Conservation (phyloP, 2,329 filamentous ascomycete species). For the Diaporthe eres region DNA sequence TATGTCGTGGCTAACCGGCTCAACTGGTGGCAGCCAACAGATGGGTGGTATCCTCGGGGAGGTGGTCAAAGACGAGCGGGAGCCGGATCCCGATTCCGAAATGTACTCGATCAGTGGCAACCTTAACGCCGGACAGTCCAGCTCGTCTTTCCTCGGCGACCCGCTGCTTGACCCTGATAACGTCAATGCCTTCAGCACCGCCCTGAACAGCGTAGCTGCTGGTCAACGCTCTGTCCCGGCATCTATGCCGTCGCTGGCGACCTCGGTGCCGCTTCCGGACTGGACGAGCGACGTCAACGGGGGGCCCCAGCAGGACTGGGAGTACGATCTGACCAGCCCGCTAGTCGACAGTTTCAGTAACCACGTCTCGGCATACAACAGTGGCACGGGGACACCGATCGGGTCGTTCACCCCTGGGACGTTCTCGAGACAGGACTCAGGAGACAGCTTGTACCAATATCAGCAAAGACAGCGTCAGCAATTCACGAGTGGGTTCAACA, state of each 20-base stretch:
- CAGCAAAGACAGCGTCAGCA: slow-evolving; percentile 35
- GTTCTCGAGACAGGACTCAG: slow-evolving; percentile 37
- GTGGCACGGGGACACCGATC: slow-evolving; percentile 39
- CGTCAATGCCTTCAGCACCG: slow-evolving; percentile 13
- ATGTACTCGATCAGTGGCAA: slow-evolving; percentile 32
- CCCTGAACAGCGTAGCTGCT: slow-evolving; percentile 21
- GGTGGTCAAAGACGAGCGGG: slow-evolving; percentile 40
- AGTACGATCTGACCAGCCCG: slow-evolving; percentile 40
- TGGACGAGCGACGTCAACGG: slow-evolving; percentile 35
- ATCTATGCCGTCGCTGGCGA: slow-evolving; percentile 35
- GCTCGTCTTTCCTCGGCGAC: slow-evolving; percentile 34
- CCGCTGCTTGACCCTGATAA: slow-evolving; percentile 36
- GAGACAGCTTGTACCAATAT: slow-evolving; percentile 37
- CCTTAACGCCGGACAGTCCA: neutral
- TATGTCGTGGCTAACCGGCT: slow-evolving; percentile 16
- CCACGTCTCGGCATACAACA: slow-evolving; percentile 36
- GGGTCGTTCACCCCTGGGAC: slow-evolving; percentile 27
- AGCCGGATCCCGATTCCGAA: slow-evolving; percentile 23
- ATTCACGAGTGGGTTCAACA: slow-evolving; percentile 16
- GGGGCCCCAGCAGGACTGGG: slow-evolving; percentile 38
- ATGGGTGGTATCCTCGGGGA: slow-evolving; percentile 38
- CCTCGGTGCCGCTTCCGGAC: slow-evolving; percentile 15
- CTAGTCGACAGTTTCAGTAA: slow-evolving; percentile 37
- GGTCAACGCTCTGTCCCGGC: slow-evolving; percentile 15
- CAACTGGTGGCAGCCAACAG: slow-evolving; percentile 1